Conservation (phyloP, 306 rosid genomes). For the Dicorynia guianensis region DNA sequence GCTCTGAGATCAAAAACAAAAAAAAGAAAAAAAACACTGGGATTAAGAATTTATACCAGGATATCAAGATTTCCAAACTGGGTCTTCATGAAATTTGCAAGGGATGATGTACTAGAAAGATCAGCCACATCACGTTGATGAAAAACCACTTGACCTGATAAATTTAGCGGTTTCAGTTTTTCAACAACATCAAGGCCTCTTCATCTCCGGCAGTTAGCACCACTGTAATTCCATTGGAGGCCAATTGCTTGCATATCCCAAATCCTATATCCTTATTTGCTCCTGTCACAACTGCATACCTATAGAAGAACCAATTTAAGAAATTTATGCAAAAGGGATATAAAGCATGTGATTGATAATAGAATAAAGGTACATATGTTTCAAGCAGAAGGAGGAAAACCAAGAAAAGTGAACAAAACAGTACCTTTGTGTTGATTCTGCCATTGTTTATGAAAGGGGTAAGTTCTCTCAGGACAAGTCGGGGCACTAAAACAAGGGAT, state of each 20-base stretch:
- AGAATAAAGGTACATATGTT: no score
- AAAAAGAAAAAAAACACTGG: no score
- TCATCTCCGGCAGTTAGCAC: conserved; percentile 47
- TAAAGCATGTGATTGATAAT: no score
- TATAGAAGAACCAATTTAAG: background rate
- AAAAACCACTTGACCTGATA: conserved; percentile 30
- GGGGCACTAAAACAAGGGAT: no score
- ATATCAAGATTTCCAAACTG: conserved; percentile 48
- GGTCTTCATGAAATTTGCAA: conserved; percentile 37
- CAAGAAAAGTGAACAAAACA: no score
- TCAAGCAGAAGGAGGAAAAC: no score
- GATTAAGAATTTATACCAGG: no score
- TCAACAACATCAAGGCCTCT: conserved; percentile 42
- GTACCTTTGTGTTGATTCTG: no score
- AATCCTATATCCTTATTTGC: conserved; percentile 47
- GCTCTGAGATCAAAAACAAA: no score
- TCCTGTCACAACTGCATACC: conserved; percentile 43
- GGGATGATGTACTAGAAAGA: conserved; percentile 20
- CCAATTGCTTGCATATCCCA: conserved; percentile 46
- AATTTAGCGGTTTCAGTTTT: conserved; percentile 33
- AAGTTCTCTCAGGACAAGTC: no score
- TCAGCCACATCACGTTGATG: conserved; percentile 51
- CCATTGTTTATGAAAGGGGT: no score
- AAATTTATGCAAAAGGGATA: no score
- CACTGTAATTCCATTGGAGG: conserved; percentile 40